Percentiles rank a stretch among this genome's conserved stretches.
Evolutionary conservation across 2,329 filamentous ascomycete genomes (phyloP).

Genomic region (Fusarium irregulare): DNA sequence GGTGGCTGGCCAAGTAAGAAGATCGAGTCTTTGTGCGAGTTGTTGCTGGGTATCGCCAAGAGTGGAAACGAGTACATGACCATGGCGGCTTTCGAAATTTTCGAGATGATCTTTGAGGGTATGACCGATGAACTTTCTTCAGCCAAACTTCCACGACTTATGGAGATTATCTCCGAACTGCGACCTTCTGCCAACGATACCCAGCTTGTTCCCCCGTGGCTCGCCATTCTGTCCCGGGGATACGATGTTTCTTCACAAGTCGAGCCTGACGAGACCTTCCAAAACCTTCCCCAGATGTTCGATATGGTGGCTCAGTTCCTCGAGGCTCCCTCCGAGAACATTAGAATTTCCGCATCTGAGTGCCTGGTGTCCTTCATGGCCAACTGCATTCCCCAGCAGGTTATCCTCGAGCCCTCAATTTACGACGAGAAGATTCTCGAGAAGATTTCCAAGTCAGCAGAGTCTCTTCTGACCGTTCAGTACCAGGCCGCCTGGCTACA

Average conservation of each 20-base stretch:
- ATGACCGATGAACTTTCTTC: slow-evolving; percentile 90
- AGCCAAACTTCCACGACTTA: slow-evolving; percentile 85
- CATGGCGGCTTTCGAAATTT: slow-evolving; percentile 96
- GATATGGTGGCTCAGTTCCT: slow-evolving; percentile 83
- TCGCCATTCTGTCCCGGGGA: slow-evolving; percentile 91
- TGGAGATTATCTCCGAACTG: slow-evolving; percentile 92
- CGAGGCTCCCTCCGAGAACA: slow-evolving; percentile 88
- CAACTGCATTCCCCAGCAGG: slow-evolving; percentile 86
- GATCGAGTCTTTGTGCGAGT: slow-evolving; percentile 90
- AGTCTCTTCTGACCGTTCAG: slow-evolving; percentile 84
- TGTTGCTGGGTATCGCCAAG: slow-evolving; percentile 87
- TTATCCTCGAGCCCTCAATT: slow-evolving; percentile 87
- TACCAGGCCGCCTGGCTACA: slow-evolving; percentile 96
- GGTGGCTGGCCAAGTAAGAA: slow-evolving; percentile 97
- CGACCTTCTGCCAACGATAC: slow-evolving; percentile 94
- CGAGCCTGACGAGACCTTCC: slow-evolving; percentile 89
- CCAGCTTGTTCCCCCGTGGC: slow-evolving; percentile 94
- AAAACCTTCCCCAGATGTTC: slow-evolving; percentile 88
- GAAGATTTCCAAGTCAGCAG: slow-evolving; percentile 79
- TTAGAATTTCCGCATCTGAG: slow-evolving; percentile 92
- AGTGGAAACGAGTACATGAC: slow-evolving; percentile 96
- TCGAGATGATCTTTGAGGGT: slow-evolving; percentile 94
- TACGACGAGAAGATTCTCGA: slow-evolving; percentile 92
- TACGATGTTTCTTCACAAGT: slow-evolving; percentile 94
- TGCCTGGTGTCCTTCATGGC: slow-evolving; percentile 93